Conservation (phyloP, 306 rosid genomes). For the Cicer chorassanicum region DNA sequence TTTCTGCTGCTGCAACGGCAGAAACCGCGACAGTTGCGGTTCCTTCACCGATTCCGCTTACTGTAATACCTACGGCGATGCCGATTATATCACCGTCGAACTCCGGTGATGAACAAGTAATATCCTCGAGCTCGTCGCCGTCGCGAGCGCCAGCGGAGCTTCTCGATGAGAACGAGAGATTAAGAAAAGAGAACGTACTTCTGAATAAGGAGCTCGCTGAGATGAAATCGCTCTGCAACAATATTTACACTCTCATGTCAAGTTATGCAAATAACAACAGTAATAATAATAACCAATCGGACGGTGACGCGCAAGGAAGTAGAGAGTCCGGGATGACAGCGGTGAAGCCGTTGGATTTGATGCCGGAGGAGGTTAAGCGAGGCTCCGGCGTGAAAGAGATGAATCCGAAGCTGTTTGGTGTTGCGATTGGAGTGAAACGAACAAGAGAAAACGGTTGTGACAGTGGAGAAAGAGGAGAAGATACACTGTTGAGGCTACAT, state of each 20-base stretch:
- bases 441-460: slow-evolving; percentile 54
- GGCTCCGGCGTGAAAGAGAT: slow-evolving; percentile 40
- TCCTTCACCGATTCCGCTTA: slow-evolving; percentile 39
- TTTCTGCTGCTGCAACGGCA: background rate
- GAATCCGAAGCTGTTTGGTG: slow-evolving; percentile 73
- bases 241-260: slow-evolving; percentile 70
- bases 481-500: slow-evolving; percentile 55
- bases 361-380: slow-evolving; percentile 57
- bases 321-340: slow-evolving; percentile 49
- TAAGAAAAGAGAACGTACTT: slow-evolving; percentile 72
- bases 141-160: slow-evolving; percentile 62
- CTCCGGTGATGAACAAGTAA: slow-evolving; percentile 76
- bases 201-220: slow-evolving; percentile 73
- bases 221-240: slow-evolving; percentile 77
- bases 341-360: slow-evolving; percentile 58
- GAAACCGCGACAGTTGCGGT: slow-evolving; percentile 22
- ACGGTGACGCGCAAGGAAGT: slow-evolving; percentile 45
- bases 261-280: slow-evolving; percentile 37
- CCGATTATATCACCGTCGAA: slow-evolving; percentile 60
- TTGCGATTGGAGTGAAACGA: slow-evolving; percentile 68
- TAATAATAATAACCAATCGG: slow-evolving; percentile 37
- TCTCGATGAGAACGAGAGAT: slow-evolving; percentile 80
- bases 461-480: slow-evolving; percentile 44
- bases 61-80: slow-evolving; percentile 44
- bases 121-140: slow-evolving; percentile 70